Conservation (phyloP, 2,329 filamentous ascomycete genomes). For the Epichloe gansuensis region DNA sequence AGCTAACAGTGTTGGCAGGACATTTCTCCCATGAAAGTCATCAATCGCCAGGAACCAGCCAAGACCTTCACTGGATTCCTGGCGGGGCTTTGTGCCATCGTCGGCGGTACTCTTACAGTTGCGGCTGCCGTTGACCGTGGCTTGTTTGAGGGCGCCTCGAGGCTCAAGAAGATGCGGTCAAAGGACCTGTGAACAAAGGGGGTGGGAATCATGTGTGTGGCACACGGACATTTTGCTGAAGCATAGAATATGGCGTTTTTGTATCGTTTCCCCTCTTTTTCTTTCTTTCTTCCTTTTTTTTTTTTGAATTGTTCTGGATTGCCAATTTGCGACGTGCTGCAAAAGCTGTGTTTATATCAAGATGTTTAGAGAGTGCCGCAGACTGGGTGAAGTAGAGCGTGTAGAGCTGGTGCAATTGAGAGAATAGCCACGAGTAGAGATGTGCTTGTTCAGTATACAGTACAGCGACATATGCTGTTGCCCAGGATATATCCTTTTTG, state of each 20-base stretch:
- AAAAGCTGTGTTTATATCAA: background rate
- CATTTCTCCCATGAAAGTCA: conserved; percentile 98
- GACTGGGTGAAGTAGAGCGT: background rate
- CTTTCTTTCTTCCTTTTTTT: background rate
- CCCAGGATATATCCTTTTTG: too few species aligned
- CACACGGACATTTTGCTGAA: background rate
- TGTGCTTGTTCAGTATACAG: background rate
- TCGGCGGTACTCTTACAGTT: conserved; percentile 90
- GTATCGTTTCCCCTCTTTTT: background rate
- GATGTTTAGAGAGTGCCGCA: background rate
- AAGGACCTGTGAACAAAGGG: conserved; percentile 39
- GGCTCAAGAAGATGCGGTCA: conserved; percentile 72
- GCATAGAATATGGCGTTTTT: conserved; percentile 4
- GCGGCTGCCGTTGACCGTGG: conserved; percentile 86
- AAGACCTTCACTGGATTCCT: conserved; percentile 90
- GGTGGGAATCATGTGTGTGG: background rate
- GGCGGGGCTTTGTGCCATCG: conserved; percentile 84
- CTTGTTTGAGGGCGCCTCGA: conserved; percentile 74
- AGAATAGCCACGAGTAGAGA: background rate
- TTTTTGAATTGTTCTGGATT: background rate
- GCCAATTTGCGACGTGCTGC: background rate
- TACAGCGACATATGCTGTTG: too few species aligned
- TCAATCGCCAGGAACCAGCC: conserved; percentile 81
- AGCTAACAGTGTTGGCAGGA: conserved; percentile 41
- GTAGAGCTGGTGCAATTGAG: background rate